Base-by-base conservation (phyloP, 164 flowering plant species). In the Tetracentron sinense region DNA sequence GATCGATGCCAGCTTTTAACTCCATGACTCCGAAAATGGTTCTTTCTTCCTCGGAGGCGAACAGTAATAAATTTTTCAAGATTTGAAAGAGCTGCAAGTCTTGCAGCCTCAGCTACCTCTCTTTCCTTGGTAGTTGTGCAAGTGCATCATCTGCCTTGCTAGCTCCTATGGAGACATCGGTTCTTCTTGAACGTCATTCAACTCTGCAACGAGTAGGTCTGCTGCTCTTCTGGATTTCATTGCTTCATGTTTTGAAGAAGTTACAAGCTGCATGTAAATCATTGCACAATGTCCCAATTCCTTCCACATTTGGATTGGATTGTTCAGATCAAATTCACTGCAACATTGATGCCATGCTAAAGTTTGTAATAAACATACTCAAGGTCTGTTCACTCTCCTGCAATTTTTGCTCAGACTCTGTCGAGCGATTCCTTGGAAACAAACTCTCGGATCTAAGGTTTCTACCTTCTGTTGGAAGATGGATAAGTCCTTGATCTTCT, bases 121-220 rank as follows among this genome's bases (percentile, higher is more conserved):
- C 74, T 83, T 68, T 82, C 82, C 75, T 60, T 77, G 42, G 85
- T 78, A 49, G 67, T 56, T 73, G 79, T 25, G 72, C 62, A 62
- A 87, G 68, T 47, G 80, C 79, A 67, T 20, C 58, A 46, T 69
- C 58, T 62, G 74, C 79, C 56, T 78, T 42, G 75, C 77, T 47
- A 91, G 77, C 66, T 95, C 97, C 42, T 92, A 97, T 88, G 96
- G 63, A 95, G 86, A 62, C 60, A 66, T 92, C 97, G 73, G 83
- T 87, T 75, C 96, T 87, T 95, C 99, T 66, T 92, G 96, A 64
- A 92, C 97, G 69, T 89, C 99, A 81, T 92, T 88, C 79, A 95
- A 67, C 74, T 95, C 99, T 8, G 89, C 83, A 66, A 85, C 74
- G 27, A 95, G 89, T 49, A 95, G 79, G 69, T 92, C 95, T 46